These are phyloP conservation scores for Venturia effusa DNA, from an alignment of 2,329 filamentous ascomycete species.

Conservation along the genomic window DNA sequence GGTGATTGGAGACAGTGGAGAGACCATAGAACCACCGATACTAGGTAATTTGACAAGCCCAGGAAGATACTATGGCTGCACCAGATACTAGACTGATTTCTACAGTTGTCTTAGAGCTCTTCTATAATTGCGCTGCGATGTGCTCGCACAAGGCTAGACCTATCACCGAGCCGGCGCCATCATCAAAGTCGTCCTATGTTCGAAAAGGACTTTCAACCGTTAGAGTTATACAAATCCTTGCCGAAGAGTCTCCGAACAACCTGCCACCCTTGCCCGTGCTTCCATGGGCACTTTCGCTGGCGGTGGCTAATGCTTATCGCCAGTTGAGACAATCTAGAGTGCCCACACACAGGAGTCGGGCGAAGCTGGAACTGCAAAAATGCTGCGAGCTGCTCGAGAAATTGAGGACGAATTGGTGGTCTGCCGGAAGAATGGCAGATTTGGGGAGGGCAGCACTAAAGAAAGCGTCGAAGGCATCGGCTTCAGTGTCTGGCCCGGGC, in stretches of 20 bases:
- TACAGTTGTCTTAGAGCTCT: constrained; percentile 41
- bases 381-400: constrained; percentile 34
- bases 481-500: background rate
- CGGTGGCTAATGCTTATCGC: constrained; percentile 46
- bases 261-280: constrained; percentile 44
- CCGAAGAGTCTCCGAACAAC: constrained; percentile 32
- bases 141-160: constrained; percentile 41
- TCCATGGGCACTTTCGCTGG: constrained; percentile 44
- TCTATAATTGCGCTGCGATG: constrained; percentile 47
- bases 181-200: constrained; percentile 39
- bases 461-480: constrained; percentile 19
- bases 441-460: constrained; percentile 27
- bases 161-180: constrained; percentile 33
- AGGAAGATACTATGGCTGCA: constrained; percentile 10
- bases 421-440: constrained; percentile 35
- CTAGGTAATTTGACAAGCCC: constrained; percentile 21
- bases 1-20: constrained; percentile 29
- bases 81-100: constrained; percentile 14
- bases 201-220: constrained; percentile 46
- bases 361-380: constrained; percentile 33
- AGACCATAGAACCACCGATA: constrained; percentile 26
- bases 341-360: constrained; percentile 35
- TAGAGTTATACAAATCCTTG: constrained; percentile 42
- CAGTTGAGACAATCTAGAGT: constrained; percentile 43
- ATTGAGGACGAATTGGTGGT: constrained; percentile 34